These are phyloP conservation scores for Gracilaria vermiculophylla DNA, from an alignment of 23 red algal species.

Conservation along the genomic window DNA sequence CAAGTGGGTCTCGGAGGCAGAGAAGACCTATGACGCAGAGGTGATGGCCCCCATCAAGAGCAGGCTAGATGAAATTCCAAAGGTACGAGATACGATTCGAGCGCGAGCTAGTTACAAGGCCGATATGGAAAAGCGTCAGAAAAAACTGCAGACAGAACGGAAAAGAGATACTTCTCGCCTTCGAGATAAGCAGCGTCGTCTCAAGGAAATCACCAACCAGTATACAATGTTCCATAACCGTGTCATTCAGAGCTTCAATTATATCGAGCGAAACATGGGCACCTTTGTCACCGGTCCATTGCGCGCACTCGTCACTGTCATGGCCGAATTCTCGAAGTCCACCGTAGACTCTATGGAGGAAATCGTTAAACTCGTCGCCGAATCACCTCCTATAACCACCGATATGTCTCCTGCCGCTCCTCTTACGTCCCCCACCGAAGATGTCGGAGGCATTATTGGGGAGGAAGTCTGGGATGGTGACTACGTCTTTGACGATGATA, in stretches of 20 bases:
- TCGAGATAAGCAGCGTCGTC: conserved; percentile 64
- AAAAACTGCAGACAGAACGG: conserved; percentile 40
- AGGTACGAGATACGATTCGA: conserved; percentile 61
- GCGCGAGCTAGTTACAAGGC: conserved; percentile 34
- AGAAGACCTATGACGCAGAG: conserved; percentile 34
- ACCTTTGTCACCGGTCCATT: conserved; percentile 57
- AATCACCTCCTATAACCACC: conserved; percentile 24
- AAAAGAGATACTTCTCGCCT: conserved; percentile 64
- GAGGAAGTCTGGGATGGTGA: conserved; percentile 67
- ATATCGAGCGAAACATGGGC: conserved; percentile 66
- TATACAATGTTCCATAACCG: conserved; percentile 65
- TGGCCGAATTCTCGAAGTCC: conserved; percentile 39
- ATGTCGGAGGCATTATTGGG: conserved; percentile 49
- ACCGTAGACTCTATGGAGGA: conserved; percentile 46
- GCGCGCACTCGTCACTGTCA: conserved; percentile 47
- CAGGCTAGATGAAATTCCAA: conserved; percentile 62
- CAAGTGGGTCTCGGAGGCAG: conserved; percentile 36
- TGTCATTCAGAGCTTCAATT: conserved; percentile 70
- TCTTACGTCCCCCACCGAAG: neutral
- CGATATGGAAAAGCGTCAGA: conserved; percentile 67
- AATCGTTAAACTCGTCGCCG: conserved; percentile 53
- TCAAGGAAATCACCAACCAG: conserved; percentile 62
- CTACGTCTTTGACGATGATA: conserved; percentile 56
- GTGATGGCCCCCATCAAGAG: conserved; percentile 45
- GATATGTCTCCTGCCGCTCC: conserved; percentile 45